These are phyloP conservation scores for Geoglossum glabrum DNA, from an alignment of 495 filamentous ascomycete genomes.

Conservation along the genomic window DNA sequence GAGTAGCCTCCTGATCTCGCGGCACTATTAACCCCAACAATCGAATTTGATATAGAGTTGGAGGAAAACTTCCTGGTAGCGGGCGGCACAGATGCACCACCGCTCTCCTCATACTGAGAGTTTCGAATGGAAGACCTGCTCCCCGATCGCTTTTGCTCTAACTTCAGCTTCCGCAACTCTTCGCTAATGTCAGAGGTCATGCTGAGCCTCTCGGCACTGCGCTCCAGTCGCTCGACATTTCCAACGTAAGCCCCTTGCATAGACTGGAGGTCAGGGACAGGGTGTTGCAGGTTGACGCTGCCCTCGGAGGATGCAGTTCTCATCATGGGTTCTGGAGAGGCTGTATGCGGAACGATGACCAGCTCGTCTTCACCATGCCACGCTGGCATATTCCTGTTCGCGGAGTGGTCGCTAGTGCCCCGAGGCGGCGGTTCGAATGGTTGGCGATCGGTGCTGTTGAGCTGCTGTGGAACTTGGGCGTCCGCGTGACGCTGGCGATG, in stretches of 20 bases:
- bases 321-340: conserved; percentile 27
- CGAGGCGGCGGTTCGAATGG: neutral
- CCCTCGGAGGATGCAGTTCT: conserved; percentile 39
- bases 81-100: conserved; percentile 13
- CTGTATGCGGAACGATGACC: conserved; percentile 7
- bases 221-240: conserved; percentile 68
- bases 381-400: neutral
- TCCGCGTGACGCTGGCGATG: neutral
- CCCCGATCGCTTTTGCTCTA: conserved; percentile 50
- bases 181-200: conserved; percentile 58
- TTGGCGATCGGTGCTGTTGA: neutral
- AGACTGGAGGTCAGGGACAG: conserved; percentile 53
- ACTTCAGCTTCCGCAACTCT: conserved; percentile 61
- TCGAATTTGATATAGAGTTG: conserved; percentile 35
- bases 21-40: conserved; percentile 42
- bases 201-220: conserved; percentile 63
- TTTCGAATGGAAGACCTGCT: conserved; percentile 36
- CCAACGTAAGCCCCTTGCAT: conserved; percentile 51
- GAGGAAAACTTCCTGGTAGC: conserved; percentile 29
- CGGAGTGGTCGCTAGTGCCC: neutral
- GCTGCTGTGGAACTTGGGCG: neutral
- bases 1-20: conserved; percentile 55
- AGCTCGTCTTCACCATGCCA: neutral
- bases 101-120: conserved; percentile 17
- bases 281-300: conserved; percentile 45